These are phyloP conservation scores for Phytopythium delawarense DNA, from an alignment of 352 stramenopile genomes.

Conservation along the genomic window DNA sequence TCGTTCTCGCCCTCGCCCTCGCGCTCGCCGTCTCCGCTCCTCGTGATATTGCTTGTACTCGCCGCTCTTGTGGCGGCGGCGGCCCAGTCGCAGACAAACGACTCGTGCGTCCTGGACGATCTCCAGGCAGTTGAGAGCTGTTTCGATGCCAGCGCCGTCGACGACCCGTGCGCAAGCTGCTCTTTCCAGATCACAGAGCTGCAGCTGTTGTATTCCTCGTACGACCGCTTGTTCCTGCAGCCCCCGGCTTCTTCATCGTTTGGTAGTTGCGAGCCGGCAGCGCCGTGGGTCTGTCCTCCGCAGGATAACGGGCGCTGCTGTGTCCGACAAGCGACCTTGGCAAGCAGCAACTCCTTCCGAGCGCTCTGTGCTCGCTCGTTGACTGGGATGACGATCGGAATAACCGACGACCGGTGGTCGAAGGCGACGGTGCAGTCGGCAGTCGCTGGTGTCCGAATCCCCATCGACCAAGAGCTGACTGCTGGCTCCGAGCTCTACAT, in stretches of 20 bases:
- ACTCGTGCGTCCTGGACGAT: neutral
- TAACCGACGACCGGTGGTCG: neutral
- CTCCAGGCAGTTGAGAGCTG: neutral
- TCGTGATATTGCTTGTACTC: slow-evolving; percentile 1
- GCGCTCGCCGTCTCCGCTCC: neutral
- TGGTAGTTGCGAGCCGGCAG: slow-evolving; percentile 11
- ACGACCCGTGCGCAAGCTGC: neutral
- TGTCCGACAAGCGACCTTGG: slow-evolving; percentile 7
- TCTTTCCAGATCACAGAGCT: neutral
- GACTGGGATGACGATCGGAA: neutral
- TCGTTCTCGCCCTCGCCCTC: neutral
- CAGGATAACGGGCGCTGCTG: slow-evolving; percentile 13
- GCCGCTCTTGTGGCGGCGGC: neutral
- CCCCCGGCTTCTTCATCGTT: neutral
- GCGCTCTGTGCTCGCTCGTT: slow-evolving; percentile 7
- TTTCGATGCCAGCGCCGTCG: neutral
- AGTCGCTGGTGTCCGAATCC: slow-evolving; percentile 1
- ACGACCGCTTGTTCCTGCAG: neutral
- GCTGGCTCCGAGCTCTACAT: slow-evolving; percentile 12
- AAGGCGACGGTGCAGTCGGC: slow-evolving; percentile 1
- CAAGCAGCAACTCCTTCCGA: slow-evolving; percentile 1
- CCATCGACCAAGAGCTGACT: slow-evolving; percentile 3
- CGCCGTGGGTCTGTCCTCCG: slow-evolving; percentile 13
- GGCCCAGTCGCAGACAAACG: neutral
- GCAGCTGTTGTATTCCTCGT: slow-evolving; percentile 1